A percentile compares a stretch with the other conserved stretches of the same genome.
phyloP scores from a whole-genome alignment of 164 flowering plant genomes.

The Piper longum region DNA sequence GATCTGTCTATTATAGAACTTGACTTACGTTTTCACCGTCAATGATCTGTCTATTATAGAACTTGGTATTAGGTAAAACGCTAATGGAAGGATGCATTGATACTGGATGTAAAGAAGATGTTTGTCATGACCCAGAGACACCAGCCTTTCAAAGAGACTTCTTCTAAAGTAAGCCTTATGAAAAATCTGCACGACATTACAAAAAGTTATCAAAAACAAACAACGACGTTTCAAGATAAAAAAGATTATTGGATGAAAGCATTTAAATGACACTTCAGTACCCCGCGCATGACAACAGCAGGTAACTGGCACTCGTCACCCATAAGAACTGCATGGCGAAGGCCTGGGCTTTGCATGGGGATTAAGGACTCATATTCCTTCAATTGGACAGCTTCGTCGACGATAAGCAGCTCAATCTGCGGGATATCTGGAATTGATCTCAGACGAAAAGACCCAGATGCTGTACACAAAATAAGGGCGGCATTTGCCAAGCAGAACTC shows the following conservation, averaged over 20 bases:
- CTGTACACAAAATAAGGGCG: constrained; percentile 33
- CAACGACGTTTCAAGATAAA: neutral
- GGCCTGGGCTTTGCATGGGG: constrained; percentile 33
- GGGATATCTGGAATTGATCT: neutral
- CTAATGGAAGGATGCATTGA: constrained; percentile 40
- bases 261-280: neutral
- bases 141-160: constrained; percentile 32
- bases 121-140: constrained; percentile 17
- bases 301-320: constrained; percentile 58
- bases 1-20: constrained; percentile 19
- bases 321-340: constrained; percentile 34
- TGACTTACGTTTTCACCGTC: constrained; percentile 25
- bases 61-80: constrained; percentile 31
- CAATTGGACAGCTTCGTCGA: constrained; percentile 61
- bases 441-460: constrained; percentile 23
- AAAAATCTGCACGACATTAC: constrained; percentile 5
- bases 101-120: constrained; percentile 33
- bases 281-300: constrained; percentile 41
- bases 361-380: constrained; percentile 52
- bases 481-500: constrained; percentile 25
- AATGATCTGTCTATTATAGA: constrained; percentile 19
- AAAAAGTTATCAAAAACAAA: neutral
- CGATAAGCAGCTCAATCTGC: constrained; percentile 17
- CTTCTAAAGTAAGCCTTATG: constrained; percentile 24
- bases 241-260: neutral